Evolutionary conservation across 805 yeast genomes (phyloP).

Genomic region (Brettanomyces bruxellensis): DNA sequence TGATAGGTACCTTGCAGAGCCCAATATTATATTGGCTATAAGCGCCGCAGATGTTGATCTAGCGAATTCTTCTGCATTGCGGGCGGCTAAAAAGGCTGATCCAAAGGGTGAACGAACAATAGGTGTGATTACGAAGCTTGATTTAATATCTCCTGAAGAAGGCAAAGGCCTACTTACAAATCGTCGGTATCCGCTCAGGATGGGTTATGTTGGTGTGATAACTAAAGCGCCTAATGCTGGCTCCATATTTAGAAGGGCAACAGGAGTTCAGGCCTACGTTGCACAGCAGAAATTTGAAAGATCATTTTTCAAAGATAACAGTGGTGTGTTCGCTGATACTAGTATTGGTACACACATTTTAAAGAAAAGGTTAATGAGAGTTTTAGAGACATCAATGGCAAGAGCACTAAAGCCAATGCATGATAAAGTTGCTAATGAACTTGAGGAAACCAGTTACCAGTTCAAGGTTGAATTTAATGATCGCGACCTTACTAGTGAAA

Average conservation of each 20-base stretch:
- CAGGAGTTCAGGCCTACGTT: slow-evolving; percentile 54
- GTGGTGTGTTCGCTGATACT: slow-evolving; percentile 50
- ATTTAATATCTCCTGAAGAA: slow-evolving; percentile 67
- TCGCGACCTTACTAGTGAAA: slow-evolving; percentile 85
- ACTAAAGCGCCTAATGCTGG: slow-evolving; percentile 51
- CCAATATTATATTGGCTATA: slow-evolving; percentile 91
- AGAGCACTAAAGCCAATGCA: slow-evolving; percentile 82
- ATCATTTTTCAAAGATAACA: slow-evolving; percentile 55
- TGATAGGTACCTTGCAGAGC: slow-evolving; percentile 77
- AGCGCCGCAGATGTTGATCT: slow-evolving; percentile 97
- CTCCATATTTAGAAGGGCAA: slow-evolving; percentile 42
- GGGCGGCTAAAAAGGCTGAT: slow-evolving; percentile 84
- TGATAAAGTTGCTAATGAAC: slow-evolving; percentile 73
- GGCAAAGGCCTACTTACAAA: slow-evolving; percentile 67
- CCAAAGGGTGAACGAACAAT: slow-evolving; percentile 94
- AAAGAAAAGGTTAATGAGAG: slow-evolving; percentile 74
- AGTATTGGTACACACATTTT: slow-evolving; percentile 68
- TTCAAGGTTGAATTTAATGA: slow-evolving; percentile 97
- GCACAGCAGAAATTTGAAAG: slow-evolving; percentile 63
- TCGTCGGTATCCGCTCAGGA: slow-evolving; percentile 76
- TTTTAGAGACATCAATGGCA: slow-evolving; percentile 88
- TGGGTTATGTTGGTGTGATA: slow-evolving; percentile 99
- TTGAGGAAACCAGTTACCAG: slow-evolving; percentile 86
- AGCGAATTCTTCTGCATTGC: slow-evolving; percentile 89
- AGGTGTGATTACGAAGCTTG: slow-evolving; percentile 93